phyloP scores from a whole-genome alignment of 768 basidiomycete genomes.

The Psilocybe cyanescens region DNA sequence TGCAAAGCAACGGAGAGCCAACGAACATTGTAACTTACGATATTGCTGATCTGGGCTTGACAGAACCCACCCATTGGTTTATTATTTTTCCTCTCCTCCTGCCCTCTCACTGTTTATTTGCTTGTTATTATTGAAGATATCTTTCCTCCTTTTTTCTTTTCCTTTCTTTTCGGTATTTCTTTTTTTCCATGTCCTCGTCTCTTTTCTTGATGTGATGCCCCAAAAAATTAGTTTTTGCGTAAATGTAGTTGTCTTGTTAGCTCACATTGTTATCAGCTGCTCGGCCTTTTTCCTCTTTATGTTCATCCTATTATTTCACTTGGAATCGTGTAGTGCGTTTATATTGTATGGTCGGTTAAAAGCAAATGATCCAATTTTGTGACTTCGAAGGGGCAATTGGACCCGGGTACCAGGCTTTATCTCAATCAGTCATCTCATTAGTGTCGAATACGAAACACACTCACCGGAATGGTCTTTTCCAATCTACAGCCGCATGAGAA shows the following conservation, averaged over 20 bases:
- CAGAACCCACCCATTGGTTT: conserved; percentile 16
- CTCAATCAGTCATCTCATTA: conserved; percentile 18
- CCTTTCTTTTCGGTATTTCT: conserved; percentile 22
- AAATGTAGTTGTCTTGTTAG: conserved; percentile 16
- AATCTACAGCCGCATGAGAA: conserved; percentile 71
- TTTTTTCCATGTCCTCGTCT: conserved; percentile 9
- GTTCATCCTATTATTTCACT: conserved; percentile 17
- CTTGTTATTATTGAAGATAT: conserved; percentile 32
- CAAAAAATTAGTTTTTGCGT: conserved; percentile 1
- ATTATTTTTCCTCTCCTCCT: conserved; percentile 11
- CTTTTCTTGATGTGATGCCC: conserved; percentile 28
- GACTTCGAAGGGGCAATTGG: conserved; percentile 1
- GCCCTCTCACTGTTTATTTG: conserved; percentile 29
- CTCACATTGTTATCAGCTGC: conserved; percentile 14
- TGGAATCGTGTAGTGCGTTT: conserved; percentile 20
- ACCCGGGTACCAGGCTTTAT: conserved; percentile 8
- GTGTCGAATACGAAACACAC: conserved; percentile 10
- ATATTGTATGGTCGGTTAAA: conserved; percentile 21
- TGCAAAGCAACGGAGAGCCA: conserved; percentile 10
- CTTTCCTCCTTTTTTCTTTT: conserved; percentile 22
- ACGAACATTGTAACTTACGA: conserved; percentile 24
- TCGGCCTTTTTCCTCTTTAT: conserved; percentile 8
- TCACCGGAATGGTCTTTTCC: conserved; percentile 67
- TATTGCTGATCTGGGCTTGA: conserved; percentile 18
- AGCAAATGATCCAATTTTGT: conserved; percentile 9